Percentiles rank a stretch among this genome's conserved stretches.
phyloP scores from a whole-genome alignment of 2,329 filamentous ascomycete species.

The Leptodontidium sp. region DNA sequence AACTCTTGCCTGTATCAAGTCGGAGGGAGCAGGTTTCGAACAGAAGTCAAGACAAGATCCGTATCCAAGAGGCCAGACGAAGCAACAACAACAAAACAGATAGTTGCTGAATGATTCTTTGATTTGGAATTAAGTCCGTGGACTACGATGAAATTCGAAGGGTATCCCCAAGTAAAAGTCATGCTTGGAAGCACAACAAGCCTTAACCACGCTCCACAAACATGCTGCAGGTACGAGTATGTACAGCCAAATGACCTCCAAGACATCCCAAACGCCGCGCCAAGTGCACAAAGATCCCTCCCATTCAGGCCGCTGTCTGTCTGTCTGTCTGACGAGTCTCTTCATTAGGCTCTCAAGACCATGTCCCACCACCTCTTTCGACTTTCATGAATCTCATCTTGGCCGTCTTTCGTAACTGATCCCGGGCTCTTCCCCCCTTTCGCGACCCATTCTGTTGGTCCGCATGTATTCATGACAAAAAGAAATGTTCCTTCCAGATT shows the following conservation, averaged over 20 bases:
- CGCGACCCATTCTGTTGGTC: not conserved
- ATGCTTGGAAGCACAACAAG: slow-evolving; percentile 23
- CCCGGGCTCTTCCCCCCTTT: not conserved
- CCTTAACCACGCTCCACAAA: slow-evolving; percentile 25
- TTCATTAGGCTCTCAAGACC: slow-evolving; percentile 12
- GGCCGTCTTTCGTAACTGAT: not conserved
- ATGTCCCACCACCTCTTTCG: slow-evolving; percentile 13
- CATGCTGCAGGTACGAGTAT: slow-evolving; percentile 31
- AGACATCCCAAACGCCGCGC: slow-evolving; percentile 31
- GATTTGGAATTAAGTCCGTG: slow-evolving; percentile 21
- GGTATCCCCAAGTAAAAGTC: slow-evolving; percentile 28
- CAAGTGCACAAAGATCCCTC: slow-evolving; percentile 32
- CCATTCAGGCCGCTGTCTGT: not conserved
- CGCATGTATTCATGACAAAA: slow-evolving; percentile 25
- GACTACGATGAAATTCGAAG: slow-evolving; percentile 22
- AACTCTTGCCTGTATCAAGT: slow-evolving; percentile 5
- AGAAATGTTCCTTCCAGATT: slow-evolving; percentile 10
- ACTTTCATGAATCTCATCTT: slow-evolving; percentile 4
- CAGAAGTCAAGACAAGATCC: not conserved
- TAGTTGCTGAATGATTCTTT: slow-evolving; percentile 15
- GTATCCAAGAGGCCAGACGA: not conserved
- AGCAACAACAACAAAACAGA: not conserved
- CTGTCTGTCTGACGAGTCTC: slow-evolving; percentile 13
- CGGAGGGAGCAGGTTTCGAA: not conserved
- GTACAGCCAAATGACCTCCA: slow-evolving; percentile 32